Conservation (phyloP, 768 basidiomycete genomes). For the Agaricus subrufescens region DNA sequence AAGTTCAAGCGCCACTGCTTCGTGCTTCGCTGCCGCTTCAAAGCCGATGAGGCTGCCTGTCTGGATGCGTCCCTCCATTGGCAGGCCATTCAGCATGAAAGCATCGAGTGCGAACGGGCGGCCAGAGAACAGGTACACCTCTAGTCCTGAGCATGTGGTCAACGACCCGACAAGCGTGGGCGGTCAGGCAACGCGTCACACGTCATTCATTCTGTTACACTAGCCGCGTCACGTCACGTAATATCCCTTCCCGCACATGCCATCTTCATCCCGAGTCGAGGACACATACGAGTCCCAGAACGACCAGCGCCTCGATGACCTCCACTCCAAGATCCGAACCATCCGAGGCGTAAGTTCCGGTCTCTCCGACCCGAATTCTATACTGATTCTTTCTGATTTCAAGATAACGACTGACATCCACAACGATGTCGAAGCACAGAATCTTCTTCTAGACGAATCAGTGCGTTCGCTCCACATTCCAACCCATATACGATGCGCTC, state of each 20-base stretch:
- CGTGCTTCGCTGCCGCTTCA: not conserved
- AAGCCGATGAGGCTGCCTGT: no score
- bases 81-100: no score
- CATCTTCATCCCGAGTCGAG: slow-evolving; percentile 43
- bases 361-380: not conserved
- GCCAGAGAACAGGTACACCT: no score
- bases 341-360: slow-evolving; percentile 60
- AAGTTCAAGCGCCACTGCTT: not conserved
- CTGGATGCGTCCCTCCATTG: no score
- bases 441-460: slow-evolving; percentile 70
- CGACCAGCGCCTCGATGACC: slow-evolving; percentile 76
- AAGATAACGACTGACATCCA: slow-evolving; percentile 89
- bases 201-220: not conserved
- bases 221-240: not conserved
- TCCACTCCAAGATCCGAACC: slow-evolving; percentile 81
- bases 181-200: no score
- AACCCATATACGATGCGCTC: not conserved
- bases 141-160: no score
- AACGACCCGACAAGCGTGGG: no score
- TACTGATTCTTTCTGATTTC: not conserved
- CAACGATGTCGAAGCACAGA: slow-evolving; percentile 80
- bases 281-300: slow-evolving; percentile 83
- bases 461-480: slow-evolving; percentile 34
- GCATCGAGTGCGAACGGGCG: no score
- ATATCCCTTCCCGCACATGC: slow-evolving; percentile 23